Evolutionary conservation across 176 grass and related monocot genomes (phyloP), one percentile per base, ranked within the genome.

Genomic region (Carex kokanica): DNA sequence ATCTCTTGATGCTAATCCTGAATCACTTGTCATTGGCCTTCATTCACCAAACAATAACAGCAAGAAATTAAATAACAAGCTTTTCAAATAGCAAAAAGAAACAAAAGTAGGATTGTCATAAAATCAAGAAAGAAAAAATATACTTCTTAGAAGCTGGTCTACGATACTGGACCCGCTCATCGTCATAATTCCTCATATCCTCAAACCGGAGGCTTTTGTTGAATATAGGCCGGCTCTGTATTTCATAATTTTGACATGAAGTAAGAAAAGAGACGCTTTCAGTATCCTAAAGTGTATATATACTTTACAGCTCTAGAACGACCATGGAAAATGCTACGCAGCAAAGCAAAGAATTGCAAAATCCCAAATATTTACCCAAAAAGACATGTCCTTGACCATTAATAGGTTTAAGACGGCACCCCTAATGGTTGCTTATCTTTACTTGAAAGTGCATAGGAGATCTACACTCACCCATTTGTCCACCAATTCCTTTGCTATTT

Each of bases 121-220:
- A 41, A 63, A 38, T 79, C 17, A 3, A 18, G 2, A 78, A 72
- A 18, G 80, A 61, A 74, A 40, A 38, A 38, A 38, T 6, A 90
- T 77, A 98, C 96, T 93, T 98, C 78, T 91, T 93, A 64, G 88
- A 83, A 47, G 91, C 69, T 41, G 86, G 90, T 29, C 91, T 84
- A 83, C 95, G 87, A 60, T 95, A 98, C 78, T 92, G 93, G 59
- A 57, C 84, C 77, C 88, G 85, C 87, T 90, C 91, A 86, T 90
- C 93, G 20, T 98, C 96, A 83, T 82, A 91, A 41, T 80, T 85
- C 75, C 84, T 91, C 93, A 98, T 98, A 71, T 98, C 96, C 71
- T 98, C 96, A 87, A 93, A 95, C 64, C 96, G 89, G n/a, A 88
- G 94, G 74, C 93, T 98, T 82, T 98, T 98, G 71, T 98, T 93